Percentiles rank a stretch among this genome's conserved stretches.
Evolutionary conservation across 768 basidiomycete genomes (phyloP).

Genomic region (Amanita jacksonii): DNA sequence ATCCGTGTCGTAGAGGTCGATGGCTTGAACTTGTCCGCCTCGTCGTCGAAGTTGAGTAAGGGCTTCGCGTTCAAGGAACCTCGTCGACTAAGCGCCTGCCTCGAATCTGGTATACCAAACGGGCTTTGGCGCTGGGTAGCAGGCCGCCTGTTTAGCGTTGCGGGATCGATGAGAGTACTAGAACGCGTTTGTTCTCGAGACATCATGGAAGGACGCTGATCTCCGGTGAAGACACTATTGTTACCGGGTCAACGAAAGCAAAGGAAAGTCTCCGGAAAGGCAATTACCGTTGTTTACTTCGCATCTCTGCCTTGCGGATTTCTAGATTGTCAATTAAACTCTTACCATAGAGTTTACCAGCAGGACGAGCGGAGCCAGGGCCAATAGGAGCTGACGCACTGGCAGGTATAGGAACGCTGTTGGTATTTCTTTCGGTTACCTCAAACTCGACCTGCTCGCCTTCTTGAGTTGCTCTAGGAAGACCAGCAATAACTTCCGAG

Average conservation of each 20-base stretch:
- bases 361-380: slow-evolving; percentile 37
- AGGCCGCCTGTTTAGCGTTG: slow-evolving; percentile 43
- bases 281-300: slow-evolving; percentile 70
- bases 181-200: slow-evolving; percentile 48
- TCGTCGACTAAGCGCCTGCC: slow-evolving; percentile 30
- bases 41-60: slow-evolving; percentile 57
- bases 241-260: background rate
- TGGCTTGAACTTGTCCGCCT: slow-evolving; percentile 20
- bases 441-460: slow-evolving; percentile 66
- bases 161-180: slow-evolving; percentile 69
- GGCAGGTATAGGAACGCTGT: slow-evolving; percentile 17
- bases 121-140: slow-evolving; percentile 34
- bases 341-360: slow-evolving; percentile 80
- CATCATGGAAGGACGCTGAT: slow-evolving; percentile 92
- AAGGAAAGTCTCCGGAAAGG: background rate
- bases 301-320: slow-evolving; percentile 71
- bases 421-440: slow-evolving; percentile 23
- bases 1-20: slow-evolving; percentile 17
- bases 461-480: slow-evolving; percentile 69
- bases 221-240: slow-evolving; percentile 78
- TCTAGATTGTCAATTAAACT: slow-evolving; percentile 90
- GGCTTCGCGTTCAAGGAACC: slow-evolving; percentile 50
- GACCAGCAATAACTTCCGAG: slow-evolving; percentile 44
- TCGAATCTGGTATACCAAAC: slow-evolving; percentile 29
- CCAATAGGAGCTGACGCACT: slow-evolving; percentile 15